Conservation (phyloP, 805 yeast species). For the Gaillardinia entomophila region DNA sequence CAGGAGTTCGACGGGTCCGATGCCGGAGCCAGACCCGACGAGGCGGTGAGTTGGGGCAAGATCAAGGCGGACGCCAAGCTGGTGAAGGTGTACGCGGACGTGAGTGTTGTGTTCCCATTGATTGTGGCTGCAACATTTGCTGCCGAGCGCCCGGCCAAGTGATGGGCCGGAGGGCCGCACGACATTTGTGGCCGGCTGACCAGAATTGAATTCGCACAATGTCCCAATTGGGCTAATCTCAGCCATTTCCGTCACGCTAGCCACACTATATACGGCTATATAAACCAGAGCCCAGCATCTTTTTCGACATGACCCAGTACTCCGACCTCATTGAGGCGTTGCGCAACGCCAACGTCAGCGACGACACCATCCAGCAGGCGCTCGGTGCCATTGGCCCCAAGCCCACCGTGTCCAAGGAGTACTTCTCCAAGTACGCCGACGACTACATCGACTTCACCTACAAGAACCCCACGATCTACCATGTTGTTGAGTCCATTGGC, state of each 20-base stretch:
- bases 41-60: conserved; percentile 98
- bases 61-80: conserved; percentile 90
- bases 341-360: neutral
- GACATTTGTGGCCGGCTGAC: too few species aligned
- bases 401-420: conserved; percentile 7
- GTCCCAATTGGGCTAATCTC: too few species aligned
- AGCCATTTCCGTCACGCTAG: neutral
- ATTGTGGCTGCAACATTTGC: conserved; percentile 98
- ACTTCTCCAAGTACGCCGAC: conserved; percentile 24
- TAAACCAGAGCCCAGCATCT: too few species aligned
- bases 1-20: conserved; percentile 99
- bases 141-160: conserved; percentile 22
- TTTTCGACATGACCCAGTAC: neutral
- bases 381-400: neutral
- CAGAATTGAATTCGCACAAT: too few species aligned
- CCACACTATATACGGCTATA: too few species aligned
- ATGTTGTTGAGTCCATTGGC: conserved; percentile 54
- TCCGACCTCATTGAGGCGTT: neutral
- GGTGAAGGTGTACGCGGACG: conserved; percentile 94
- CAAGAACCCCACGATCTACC: conserved; percentile 68
- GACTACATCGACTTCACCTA: conserved; percentile 68
- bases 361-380: neutral
- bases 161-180: too few species aligned
- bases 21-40: conserved; percentile 99
- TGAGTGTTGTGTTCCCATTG: conserved; percentile 88